Evolutionary conservation across 176 grass and related monocot genomes (phyloP).

Genomic region (Cymbopogon citratus): DNA sequence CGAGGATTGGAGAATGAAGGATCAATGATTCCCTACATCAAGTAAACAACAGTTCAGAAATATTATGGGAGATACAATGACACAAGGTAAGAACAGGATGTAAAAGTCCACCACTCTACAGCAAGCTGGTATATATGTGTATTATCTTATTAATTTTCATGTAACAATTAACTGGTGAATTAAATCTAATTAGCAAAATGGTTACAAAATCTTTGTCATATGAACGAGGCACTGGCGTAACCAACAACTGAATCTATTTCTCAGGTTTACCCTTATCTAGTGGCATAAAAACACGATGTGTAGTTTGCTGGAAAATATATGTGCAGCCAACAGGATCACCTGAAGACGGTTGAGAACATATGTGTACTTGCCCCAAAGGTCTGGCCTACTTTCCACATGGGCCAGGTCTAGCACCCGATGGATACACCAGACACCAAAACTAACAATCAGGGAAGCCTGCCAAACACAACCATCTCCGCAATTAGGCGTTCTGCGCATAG

Average conservation of each 20-base stretch:
- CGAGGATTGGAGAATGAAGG: constrained; percentile 74
- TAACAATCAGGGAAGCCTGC: constrained; percentile 47
- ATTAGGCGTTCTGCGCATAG: not conserved
- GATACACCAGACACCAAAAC: constrained; percentile 84
- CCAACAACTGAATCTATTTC: not conserved
- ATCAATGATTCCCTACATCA: constrained; percentile 70
- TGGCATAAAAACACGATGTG: not conserved
- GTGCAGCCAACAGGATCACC: constrained; percentile 25
- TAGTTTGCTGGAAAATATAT: not conserved
- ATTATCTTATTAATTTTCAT: too few relatives aligned
- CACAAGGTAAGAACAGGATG: not conserved
- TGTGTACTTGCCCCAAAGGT: constrained; percentile 91
- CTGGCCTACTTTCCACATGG: constrained; percentile 68
- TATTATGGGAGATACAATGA: not conserved
- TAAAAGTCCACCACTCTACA: too few relatives aligned
- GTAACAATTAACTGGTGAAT: too few relatives aligned
- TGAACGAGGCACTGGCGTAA: too few relatives aligned
- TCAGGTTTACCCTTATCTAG: not conserved
- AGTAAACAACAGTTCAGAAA: not conserved
- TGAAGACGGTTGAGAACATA: constrained; percentile 86
- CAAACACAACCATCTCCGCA: constrained; percentile 63
- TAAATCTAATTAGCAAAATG: too few relatives aligned
- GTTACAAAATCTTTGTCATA: too few relatives aligned
- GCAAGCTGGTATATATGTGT: too few relatives aligned
- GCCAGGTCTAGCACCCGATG: constrained; percentile 56